phyloP scores from a whole-genome alignment of 345 rosid genomes.

The Pistacia atlantica region DNA sequence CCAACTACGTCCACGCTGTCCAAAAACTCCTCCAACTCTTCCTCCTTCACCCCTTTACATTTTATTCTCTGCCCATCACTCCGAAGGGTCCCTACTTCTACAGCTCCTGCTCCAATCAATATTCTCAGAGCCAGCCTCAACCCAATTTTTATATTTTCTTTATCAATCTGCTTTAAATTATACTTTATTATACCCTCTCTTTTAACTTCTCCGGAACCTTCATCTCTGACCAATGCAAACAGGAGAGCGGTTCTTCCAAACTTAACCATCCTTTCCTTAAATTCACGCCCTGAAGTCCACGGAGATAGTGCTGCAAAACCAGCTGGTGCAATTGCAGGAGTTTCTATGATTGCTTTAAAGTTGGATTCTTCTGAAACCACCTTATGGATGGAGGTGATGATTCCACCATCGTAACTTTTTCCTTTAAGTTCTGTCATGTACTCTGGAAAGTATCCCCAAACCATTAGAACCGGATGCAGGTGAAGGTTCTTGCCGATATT shows the following conservation, averaged over 20 bases:
- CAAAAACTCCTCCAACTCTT: slow-evolving; percentile 52
- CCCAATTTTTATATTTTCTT: slow-evolving; percentile 62
- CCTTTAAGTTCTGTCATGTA: slow-evolving; percentile 35
- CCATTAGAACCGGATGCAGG: slow-evolving; percentile 60
- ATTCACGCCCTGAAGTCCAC: slow-evolving; percentile 66
- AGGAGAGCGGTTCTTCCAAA: slow-evolving; percentile 55
- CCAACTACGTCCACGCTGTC: slow-evolving; percentile 32
- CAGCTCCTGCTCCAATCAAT: slow-evolving; percentile 76
- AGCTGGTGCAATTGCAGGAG: slow-evolving; percentile 66
- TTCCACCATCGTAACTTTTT: slow-evolving; percentile 57
- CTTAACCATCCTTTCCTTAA: slow-evolving; percentile 58
- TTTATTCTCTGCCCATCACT: slow-evolving; percentile 65
- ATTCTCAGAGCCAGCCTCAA: slow-evolving; percentile 62
- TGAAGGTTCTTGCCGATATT: slow-evolving; percentile 64
- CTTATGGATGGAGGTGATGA: slow-evolving; percentile 59
- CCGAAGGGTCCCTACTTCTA: slow-evolving; percentile 70
- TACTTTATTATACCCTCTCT: slow-evolving; percentile 45
- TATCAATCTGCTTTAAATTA: slow-evolving; percentile 38
- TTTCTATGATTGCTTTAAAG: slow-evolving; percentile 55
- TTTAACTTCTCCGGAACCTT: slow-evolving; percentile 43
- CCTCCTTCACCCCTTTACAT: slow-evolving; percentile 45
- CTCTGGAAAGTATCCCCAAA: slow-evolving; percentile 77
- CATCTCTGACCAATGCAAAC: slow-evolving; percentile 44
- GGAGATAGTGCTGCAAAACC: slow-evolving; percentile 52
- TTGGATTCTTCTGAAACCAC: slow-evolving; percentile 42